Evolutionary conservation across 73 alveolate species (phyloP).

Genomic region (Effrenium voratum): DNA sequence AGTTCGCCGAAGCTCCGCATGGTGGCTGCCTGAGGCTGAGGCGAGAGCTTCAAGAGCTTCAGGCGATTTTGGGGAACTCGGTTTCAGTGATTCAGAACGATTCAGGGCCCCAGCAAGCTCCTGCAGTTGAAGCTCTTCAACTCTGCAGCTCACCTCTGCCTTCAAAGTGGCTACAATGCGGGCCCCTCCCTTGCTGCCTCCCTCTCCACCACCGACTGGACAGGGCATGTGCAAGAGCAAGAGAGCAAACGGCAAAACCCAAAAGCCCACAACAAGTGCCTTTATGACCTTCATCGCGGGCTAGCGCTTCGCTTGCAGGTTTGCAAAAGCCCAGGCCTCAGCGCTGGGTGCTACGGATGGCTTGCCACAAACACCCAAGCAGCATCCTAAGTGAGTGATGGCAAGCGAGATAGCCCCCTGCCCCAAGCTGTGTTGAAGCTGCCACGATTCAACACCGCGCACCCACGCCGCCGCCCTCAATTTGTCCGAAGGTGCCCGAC

Average conservation of each 20-base stretch:
- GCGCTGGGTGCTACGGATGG: neutral
- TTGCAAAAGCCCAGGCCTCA: constrained; percentile 26
- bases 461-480: neutral
- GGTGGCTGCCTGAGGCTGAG: neutral
- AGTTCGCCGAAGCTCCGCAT: neutral
- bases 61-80: neutral
- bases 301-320: neutral
- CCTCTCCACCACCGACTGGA: neutral
- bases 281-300: no score
- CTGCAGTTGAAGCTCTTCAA: neutral
- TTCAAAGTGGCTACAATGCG: neutral
- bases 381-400: neutral
- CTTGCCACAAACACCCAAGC: no score
- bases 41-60: neutral
- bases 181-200: neutral
- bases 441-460: neutral
- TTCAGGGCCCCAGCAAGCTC: constrained; percentile 19
- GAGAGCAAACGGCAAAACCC: neutral
- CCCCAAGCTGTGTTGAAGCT: neutral
- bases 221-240: neutral
- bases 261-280: neutral
- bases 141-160: neutral
- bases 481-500: neutral
- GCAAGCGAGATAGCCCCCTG: neutral
- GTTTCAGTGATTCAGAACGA: neutral